Conservation (phyloP, 768 basidiomycete species). For the Boletus rex-veris region DNA sequence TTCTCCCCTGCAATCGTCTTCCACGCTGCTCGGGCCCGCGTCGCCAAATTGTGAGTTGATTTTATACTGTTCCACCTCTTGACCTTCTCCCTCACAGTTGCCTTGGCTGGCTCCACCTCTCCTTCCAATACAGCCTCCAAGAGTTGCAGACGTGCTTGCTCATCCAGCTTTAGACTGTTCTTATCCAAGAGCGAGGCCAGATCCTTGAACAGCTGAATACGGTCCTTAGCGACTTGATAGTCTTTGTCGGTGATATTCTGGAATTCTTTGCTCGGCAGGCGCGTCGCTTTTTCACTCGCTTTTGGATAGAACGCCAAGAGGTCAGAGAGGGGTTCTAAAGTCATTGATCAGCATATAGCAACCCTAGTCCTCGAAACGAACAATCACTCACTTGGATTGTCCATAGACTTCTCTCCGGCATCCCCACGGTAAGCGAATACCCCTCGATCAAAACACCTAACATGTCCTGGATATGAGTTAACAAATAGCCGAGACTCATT, state of each 20-base stretch:
- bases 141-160: not conserved
- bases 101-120: not conserved
- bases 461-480: not conserved
- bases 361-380: not conserved
- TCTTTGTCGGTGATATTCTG: conserved; percentile 8
- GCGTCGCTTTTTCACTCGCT: not conserved
- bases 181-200: not conserved
- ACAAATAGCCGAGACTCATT: not conserved
- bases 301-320: conserved; percentile 11
- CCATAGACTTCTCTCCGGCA: not conserved
- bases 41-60: too few species aligned
- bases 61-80: too few species aligned
- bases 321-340: conserved; percentile 11
- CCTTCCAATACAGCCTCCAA: conserved; percentile 4
- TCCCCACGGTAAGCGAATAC: conserved; percentile 3
- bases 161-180: not conserved
- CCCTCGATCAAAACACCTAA: conserved; percentile 17
- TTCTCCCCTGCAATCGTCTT: not conserved
- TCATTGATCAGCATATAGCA: not conserved
- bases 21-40: not conserved
- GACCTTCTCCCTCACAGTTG: not conserved
- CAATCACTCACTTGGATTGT: conserved; percentile 3
- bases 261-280: not conserved
- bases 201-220: conserved; percentile 9
- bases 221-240: conserved; percentile 11